Base-by-base conservation (phyloP, 78 protist species). In the Emiliania huxleyi region DNA sequence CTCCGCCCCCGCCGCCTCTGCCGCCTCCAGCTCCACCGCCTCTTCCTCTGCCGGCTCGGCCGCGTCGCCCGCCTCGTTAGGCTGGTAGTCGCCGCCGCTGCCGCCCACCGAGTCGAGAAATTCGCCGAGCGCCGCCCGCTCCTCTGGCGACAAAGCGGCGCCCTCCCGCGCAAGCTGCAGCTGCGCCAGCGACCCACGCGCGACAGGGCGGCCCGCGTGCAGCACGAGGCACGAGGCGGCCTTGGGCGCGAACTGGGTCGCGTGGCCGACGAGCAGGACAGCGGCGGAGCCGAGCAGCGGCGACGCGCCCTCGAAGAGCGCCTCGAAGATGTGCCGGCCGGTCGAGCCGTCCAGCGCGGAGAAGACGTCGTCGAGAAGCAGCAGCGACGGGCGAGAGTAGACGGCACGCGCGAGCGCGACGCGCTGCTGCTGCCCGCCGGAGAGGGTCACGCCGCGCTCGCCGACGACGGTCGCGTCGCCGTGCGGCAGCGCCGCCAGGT, bases 321-420 rank as follows among this genome's bases (percentile, higher is more conserved):
- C 18, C 22, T 87, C 69, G 45, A 46, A 46, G 71, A 94, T n/a
- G 21, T 8, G 26, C 38, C 35, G 44, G 38, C 96, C 98, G 33
- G 97, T 98, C 69, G 87, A 92, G 35, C 91, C 90, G 85, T 98
- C 98, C 22, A 97, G 94, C 44, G 98, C 98, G 21, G 94, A n/a
- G 69, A 97, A 92, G 4, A 97, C 96, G 56, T 96, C 97, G 93
- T 97, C 98, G 56, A 97, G 83, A 43, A 97, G 90, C 26, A 79
- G 69, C 25, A 97, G 33, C 79, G 95, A 95, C 12, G 79, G 69
- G 38, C 75, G 62, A 12, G 75, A 0, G 95, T 97, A 98, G 38
- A 98, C 97, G 1, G 99, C 97, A 29, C 99, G 96, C 6, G 99
- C 99, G 23, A 98, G 88, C 23, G 92, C 0, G 73, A 97, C 79